Evolutionary conservation across 495 filamentous ascomycete species (phyloP).

Genomic region (Tuber umbilicatum): DNA sequence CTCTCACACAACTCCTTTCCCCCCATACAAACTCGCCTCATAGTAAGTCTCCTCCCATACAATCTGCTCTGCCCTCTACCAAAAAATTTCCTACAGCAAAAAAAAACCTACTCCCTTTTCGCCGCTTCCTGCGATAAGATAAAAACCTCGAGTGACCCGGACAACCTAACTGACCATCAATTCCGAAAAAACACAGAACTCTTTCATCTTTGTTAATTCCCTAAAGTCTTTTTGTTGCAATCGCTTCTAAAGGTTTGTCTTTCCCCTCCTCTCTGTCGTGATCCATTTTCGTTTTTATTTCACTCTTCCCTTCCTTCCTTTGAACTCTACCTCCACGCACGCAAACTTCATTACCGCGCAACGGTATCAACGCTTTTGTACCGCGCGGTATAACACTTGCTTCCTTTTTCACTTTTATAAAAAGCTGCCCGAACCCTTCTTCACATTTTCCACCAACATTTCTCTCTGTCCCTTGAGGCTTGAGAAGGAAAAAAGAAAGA

Average conservation of each 20-base stretch:
- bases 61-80: conserved; percentile 18
- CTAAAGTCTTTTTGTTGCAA: conserved; percentile 20
- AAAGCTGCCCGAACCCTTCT: background rate
- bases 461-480: background rate
- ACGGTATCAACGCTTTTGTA: background rate
- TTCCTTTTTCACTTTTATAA: background rate
- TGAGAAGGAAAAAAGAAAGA: background rate
- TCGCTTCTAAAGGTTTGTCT: conserved; percentile 37
- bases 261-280: conserved; percentile 19
- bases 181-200: conserved; percentile 40
- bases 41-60: conserved; percentile 40
- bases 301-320: conserved; percentile 14
- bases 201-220: conserved; percentile 23
- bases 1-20: conserved; percentile 35
- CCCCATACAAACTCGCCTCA: conserved; percentile 37
- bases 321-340: conserved; percentile 29
- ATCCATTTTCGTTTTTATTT: conserved; percentile 26
- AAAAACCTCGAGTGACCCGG: conserved; percentile 17
- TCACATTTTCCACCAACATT: conserved; percentile 4
- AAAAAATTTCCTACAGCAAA: conserved; percentile 23
- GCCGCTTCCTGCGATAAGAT: conserved; percentile 38
- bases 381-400: background rate
- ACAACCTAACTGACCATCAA: conserved; percentile 12
- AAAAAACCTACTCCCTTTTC: conserved; percentile 14
- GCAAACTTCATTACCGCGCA: conserved; percentile 8